Base-by-base conservation (phyloP, 169 alveolate genomes). In the Haemoproteus tartakovskyi region DNA sequence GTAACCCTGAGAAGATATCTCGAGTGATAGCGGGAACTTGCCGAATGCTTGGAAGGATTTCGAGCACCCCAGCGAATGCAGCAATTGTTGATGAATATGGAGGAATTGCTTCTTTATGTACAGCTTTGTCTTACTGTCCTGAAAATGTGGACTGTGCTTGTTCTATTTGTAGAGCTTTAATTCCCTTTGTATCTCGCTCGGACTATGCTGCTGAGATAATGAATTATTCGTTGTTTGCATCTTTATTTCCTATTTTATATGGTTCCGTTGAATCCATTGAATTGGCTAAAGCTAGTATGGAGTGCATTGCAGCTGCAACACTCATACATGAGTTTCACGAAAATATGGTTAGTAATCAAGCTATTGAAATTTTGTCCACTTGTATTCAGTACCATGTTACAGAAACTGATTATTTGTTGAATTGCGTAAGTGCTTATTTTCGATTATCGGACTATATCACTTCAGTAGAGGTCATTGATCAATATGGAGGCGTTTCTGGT, bases 401-500 rank as follows among this genome's bases (percentile, higher is more conserved):
- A 40, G 94, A 92, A 67, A 81, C 80, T 26, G 50, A 89, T 59
- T 89, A 87, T 82, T 96, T 92, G 60, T 62, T 87, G 27, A 90
- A 90, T 79, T 89, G 92, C 37, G 70, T 93, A 40, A 87, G 89
- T 9, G 88, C 92, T 2, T 92, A 92, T 41, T 91, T 91, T 79
- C 88, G 93, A 37, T 62, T 92, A 57, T 90, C 95, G 0, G 90
- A 93, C n/a, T 84, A 82, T 22, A 87, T 92, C 37, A 86, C 86
- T 43, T 80, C 92, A 16, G 81, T 94, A 11, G 87, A 87, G 11
- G 85, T 89, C 26, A 90, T 94, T n/a, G 78, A 86, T 60, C 96
- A 94, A 79, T 94, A 92, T 67, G 97, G 96, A 11, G 97, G 97
- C 26, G 80, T 94, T 8, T 89, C 84, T 29, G 97, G 97, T 12